Base-by-base conservation (phyloP, 2,329 filamentous ascomycete genomes). In the Corynespora cassiicola region DNA sequence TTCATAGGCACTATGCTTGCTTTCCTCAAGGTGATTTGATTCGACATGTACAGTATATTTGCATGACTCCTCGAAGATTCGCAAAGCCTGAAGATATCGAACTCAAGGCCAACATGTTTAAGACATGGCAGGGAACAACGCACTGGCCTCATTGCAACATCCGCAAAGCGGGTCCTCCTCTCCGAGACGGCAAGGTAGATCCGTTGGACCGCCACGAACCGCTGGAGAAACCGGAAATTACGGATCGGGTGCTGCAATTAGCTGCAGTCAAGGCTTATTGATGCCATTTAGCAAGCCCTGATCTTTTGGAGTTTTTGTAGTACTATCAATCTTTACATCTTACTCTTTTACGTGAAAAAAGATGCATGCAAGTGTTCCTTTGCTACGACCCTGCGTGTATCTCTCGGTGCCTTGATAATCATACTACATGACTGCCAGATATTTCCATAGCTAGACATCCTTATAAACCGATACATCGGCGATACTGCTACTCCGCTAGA, bases 1-100 rank as follows among this genome's bases (percentile, higher is more conserved):
- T n/a, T n/a, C n/a, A n/a, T n/a, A n/a, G 77, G 33, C 75, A 79
- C 52, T 77, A 53, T 27, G 47, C 47, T 1, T 39, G 37, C 10
- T 40, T 46, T 18, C 47, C 47, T 7, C 36, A 52, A 23, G 39
- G 43, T 16, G 26, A 54, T 9, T 36, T n/a, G 11, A 50, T 56
- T 21, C 43, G 55, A 1, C 43, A 50, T 16, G 49, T 54, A 1
- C 43, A 47, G 19, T 59, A 57, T 21, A 41, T 56, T 3, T 59
- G 55, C 50, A 51, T 50, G 43, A 59, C 54, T 2, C 56, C 52
- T 4, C 50, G 43, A 2, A 36, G 27, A 3, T 47, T 52, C 25
- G 50, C 47, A 2, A 43, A 39, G 27, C 30, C 49, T 5, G 51
- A 58, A 16, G 51, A 58, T 31, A 23, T 54, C 7, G 26, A 44